A percentile compares a stretch with the other conserved stretches of the same genome.
These are phyloP conservation scores for Bauhinia variegata DNA, from an alignment of 306 rosid species.

Conservation along the genomic window DNA sequence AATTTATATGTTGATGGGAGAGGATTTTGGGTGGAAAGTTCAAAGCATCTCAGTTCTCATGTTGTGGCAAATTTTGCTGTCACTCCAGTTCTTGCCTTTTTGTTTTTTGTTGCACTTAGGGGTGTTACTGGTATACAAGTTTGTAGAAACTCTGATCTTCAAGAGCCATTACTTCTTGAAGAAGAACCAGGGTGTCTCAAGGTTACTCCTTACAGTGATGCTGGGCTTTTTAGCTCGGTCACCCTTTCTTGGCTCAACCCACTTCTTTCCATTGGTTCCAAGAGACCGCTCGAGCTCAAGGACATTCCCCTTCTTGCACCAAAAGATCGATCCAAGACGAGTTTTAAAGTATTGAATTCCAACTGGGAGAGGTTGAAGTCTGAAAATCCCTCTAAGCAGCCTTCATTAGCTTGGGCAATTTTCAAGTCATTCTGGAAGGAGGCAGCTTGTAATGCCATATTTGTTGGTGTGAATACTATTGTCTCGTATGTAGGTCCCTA, in stretches of 20 bases:
- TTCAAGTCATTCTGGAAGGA: slow-evolving; percentile 92
- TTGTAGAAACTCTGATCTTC: slow-evolving; percentile 57
- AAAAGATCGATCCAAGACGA: slow-evolving; percentile 78
- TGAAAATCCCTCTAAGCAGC: slow-evolving; percentile 57
- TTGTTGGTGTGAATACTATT: slow-evolving; percentile 93
- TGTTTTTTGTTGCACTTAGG: slow-evolving; percentile 66
- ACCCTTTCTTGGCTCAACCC: slow-evolving; percentile 90
- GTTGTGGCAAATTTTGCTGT: slow-evolving; percentile 71
- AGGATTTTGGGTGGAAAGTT: slow-evolving; percentile 57
- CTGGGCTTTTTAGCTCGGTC: slow-evolving; percentile 75
- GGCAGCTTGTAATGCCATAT: slow-evolving; percentile 89
- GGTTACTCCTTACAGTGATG: slow-evolving; percentile 82
- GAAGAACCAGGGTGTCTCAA: slow-evolving; percentile 83
- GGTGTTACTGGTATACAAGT: slow-evolving; percentile 75
- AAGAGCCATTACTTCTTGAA: slow-evolving; percentile 74
- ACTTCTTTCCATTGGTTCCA: slow-evolving; percentile 82
- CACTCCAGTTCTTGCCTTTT: slow-evolving; percentile 78
- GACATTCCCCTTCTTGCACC: slow-evolving; percentile 96
- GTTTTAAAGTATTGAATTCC: slow-evolving; percentile 74
- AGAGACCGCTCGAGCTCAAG: slow-evolving; percentile 93
- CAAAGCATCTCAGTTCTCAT: slow-evolving; percentile 45
- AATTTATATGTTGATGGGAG: slow-evolving; percentile 78
- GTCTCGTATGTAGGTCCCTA: slow-evolving; percentile 96
- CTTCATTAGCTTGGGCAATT: slow-evolving; percentile 94
- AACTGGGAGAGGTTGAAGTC: slow-evolving; percentile 93